Evolutionary conservation across 345 rosid genomes (phyloP), one percentile per base, ranked within the genome.

Genomic region (Barbarea vulgaris): DNA sequence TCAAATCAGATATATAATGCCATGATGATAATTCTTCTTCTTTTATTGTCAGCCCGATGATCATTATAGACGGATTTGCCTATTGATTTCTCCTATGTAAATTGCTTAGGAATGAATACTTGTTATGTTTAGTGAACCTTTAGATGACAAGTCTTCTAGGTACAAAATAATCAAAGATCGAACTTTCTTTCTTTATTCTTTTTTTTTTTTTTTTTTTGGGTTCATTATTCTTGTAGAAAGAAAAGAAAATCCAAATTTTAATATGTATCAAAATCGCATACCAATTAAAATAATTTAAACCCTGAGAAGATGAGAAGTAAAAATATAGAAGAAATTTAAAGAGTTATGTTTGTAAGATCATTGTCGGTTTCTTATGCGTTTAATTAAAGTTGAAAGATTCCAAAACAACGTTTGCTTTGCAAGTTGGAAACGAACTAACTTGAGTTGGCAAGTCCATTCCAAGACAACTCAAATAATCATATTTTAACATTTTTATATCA

Each of bases 381-480:
- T 17, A 25, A 17, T 13, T 21, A 44, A 77, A 70, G 71, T 69
- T 73, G 56, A 72, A 68, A 78, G 77, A 72, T 72, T 78, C 73
- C 64, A 67, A 78, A 71, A 50, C n/a, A 66, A 66, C 64, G 73
- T 72, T 78, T 78, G 77, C 77, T 78, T 78, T 67, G 69, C 81
- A 65, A 78, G 81, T 78, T 78, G 81, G 81, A 78, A 78, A 78
- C 73, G 69, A 78, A 66, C 77, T 73, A 78, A 78, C 72, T 58
- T 78, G 81, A 78, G 81, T 78, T 78, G 81, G 81, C 78, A 78
- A 70, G 80, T 77, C 80, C 61, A 77, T 77, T 70, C 66, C 72
- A 77, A 10, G 66, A 63, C 76, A 63, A 69, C 76, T 60, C 24
- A 54, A 33, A 33, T 34, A 53, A 69, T 63, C 58, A 63, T 70